Evolutionary conservation across 2,329 filamentous ascomycete species (phyloP).

Genomic region (Zelopaecilomyces penicillatus): DNA sequence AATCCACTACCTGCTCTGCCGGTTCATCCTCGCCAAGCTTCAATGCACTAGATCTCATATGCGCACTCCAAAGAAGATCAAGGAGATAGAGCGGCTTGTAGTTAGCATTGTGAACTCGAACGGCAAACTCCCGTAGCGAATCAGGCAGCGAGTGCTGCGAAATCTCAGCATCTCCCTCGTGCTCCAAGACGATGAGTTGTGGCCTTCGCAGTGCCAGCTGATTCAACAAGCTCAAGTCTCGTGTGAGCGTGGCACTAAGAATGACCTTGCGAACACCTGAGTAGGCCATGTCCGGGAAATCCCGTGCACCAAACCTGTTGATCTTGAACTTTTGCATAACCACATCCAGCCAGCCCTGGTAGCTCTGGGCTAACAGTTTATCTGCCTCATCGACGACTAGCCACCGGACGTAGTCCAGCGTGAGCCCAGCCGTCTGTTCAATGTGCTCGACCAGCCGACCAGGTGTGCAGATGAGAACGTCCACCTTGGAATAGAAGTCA

Average conservation of each 20-base stretch:
- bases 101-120: constrained; percentile 60
- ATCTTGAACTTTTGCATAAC: constrained; percentile 55
- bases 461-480: constrained; percentile 85
- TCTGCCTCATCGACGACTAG: constrained; percentile 91
- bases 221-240: constrained; percentile 71
- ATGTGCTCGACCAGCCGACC: constrained; percentile 89
- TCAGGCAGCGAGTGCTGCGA: constrained; percentile 50
- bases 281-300: constrained; percentile 44
- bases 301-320: constrained; percentile 40
- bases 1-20: not conserved
- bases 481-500: constrained; percentile 62
- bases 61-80: constrained; percentile 55
- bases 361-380: constrained; percentile 81
- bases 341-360: constrained; percentile 78
- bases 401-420: constrained; percentile 71
- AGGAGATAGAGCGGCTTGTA: constrained; percentile 82
- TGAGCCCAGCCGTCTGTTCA: constrained; percentile 74
- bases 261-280: constrained; percentile 68
- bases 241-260: constrained; percentile 86
- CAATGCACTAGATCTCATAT: constrained; percentile 29
- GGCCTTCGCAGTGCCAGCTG: constrained; percentile 66
- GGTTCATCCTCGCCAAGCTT: not conserved
- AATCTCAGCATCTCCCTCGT: constrained; percentile 33
- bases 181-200: constrained; percentile 67
- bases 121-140: constrained; percentile 53